A percentile compares a stretch with the other conserved stretches of the same genome.
Conservation (phyloP, 495 filamentous ascomycete genomes). For the Neurospora discreta region DNA sequence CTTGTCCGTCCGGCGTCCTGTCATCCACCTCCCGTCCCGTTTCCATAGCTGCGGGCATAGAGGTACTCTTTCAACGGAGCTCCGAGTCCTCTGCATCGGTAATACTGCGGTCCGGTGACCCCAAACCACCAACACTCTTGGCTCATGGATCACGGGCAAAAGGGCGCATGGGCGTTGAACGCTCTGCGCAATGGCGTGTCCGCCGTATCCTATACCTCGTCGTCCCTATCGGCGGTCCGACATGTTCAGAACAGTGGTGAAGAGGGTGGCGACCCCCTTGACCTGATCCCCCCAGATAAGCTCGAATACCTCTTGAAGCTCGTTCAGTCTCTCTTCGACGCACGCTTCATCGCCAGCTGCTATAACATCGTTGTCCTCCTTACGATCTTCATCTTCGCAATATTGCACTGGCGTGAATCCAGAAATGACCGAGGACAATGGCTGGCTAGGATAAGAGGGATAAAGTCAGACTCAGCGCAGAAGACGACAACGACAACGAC, state of each 20-base stretch:
- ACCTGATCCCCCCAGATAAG: slow-evolving; percentile 17
- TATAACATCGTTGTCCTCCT: slow-evolving; percentile 26
- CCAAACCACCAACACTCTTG: not conserved
- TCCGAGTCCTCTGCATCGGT: not conserved
- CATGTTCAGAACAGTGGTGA: not conserved
- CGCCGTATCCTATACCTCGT: not conserved
- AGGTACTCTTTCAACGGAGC: not conserved
- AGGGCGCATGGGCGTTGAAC: not conserved
- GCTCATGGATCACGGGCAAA: not conserved
- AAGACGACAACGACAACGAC: not conserved
- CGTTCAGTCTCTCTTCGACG: slow-evolving; percentile 20
- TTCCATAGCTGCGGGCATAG: too few species aligned
- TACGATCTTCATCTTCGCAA: slow-evolving; percentile 17
- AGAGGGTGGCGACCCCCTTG: not conserved
- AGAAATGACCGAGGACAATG: slow-evolving; percentile 13
- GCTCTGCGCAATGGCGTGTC: not conserved
- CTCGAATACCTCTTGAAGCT: slow-evolving; percentile 23
- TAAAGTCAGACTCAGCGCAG: not conserved
- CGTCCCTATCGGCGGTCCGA: not conserved
- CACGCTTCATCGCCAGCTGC: slow-evolving; percentile 20
- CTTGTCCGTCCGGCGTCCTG: not conserved
- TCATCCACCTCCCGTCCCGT: not conserved
- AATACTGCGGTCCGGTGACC: not conserved
- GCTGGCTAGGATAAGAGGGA: not conserved
- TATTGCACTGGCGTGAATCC: slow-evolving; percentile 16